A percentile compares a stretch with the other conserved stretches of the same genome.
Evolutionary conservation across 371 early-diverging fungal genomes (phyloP).

Genomic region (Circinella umbellata): DNA sequence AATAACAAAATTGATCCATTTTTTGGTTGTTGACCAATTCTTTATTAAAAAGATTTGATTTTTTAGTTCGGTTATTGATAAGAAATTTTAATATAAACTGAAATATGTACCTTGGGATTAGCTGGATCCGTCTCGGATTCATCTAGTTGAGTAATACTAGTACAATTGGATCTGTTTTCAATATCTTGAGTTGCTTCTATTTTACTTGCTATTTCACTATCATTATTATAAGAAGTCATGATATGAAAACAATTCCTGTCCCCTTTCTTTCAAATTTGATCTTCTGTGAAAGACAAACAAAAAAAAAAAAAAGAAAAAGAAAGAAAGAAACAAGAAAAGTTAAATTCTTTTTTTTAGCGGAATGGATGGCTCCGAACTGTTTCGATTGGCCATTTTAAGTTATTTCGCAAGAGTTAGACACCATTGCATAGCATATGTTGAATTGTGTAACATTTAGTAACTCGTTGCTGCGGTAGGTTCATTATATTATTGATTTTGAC

Average conservation of each 20-base stretch:
- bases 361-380: background rate
- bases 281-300: no score
- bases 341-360: background rate
- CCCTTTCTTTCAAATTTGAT: no score
- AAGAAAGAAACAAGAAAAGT: background rate
- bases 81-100: no score
- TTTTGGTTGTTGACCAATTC: conserved; percentile 40
- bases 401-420: background rate
- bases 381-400: background rate
- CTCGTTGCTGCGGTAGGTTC: no score
- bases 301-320: background rate
- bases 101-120: conserved; percentile 7
- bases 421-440: no score
- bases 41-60: background rate
- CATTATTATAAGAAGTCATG: background rate
- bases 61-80: no score
- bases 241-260: background rate
- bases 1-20: conserved; percentile 23
- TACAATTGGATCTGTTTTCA: background rate
- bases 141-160: background rate
- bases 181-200: background rate
- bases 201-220: background rate
- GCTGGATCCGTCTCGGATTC: background rate
- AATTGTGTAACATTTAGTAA: no score
- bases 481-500: no score